Evolutionary conservation across 2,329 filamentous ascomycete species (phyloP).

Genomic region (Stenocarpella maydis): DNA sequence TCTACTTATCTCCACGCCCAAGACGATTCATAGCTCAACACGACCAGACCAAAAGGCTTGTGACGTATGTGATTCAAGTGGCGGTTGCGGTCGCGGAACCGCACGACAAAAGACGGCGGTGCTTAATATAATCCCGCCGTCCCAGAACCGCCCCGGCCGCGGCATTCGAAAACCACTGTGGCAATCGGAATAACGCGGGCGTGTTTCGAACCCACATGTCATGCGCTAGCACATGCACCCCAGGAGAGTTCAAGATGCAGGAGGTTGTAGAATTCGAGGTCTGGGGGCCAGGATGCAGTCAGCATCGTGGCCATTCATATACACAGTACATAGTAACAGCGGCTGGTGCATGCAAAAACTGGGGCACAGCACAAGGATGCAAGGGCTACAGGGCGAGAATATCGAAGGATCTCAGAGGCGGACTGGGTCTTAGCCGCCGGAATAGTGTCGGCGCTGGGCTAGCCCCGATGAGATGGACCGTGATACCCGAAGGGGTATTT

Average conservation of each 20-base stretch:
- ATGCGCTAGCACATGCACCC: neutral
- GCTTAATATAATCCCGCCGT: neutral
- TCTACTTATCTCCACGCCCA: neutral
- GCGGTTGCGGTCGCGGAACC: neutral
- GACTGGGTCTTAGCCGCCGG: neutral
- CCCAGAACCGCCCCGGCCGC: neutral
- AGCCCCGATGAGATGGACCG: constrained; percentile 4
- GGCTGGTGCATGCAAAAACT: neutral
- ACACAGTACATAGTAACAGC: neutral
- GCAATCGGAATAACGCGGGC: no score
- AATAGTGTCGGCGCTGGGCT: constrained; percentile 4
- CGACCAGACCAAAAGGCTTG: neutral
- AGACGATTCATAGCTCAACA: neutral
- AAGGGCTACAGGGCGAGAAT: neutral
- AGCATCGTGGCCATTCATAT: neutral
- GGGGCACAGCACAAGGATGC: neutral
- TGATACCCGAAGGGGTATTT: neutral
- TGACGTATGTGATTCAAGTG: neutral
- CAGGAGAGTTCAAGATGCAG: neutral
- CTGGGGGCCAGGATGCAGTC: neutral
- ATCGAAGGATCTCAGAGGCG: neutral
- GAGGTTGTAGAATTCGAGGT: neutral
- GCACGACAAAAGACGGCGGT: neutral
- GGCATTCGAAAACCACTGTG: neutral
- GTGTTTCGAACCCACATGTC: neutral